phyloP scores from a whole-genome alignment of 495 filamentous ascomycete species.

The Aspergillus diversus region DNA sequence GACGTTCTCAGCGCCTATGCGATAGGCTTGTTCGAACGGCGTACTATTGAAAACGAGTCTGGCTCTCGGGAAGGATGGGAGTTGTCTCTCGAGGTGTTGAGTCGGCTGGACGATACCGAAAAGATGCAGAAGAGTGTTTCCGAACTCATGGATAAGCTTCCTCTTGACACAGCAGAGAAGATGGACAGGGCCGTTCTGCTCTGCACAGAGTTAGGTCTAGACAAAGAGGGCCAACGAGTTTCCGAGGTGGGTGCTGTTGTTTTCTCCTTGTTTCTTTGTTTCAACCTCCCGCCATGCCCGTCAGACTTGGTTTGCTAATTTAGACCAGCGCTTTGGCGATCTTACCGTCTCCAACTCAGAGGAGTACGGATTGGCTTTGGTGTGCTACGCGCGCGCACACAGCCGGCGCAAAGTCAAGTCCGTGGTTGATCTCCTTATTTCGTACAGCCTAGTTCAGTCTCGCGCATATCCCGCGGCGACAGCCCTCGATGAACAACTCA shows the following conservation, averaged over 20 bases:
- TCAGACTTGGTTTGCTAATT: background rate
- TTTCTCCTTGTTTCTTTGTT: background rate
- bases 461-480: slow-evolving; percentile 68
- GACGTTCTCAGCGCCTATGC: slow-evolving; percentile 76
- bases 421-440: slow-evolving; percentile 83
- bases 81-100: slow-evolving; percentile 74
- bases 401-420: slow-evolving; percentile 73
- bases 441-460: slow-evolving; percentile 82
- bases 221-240: slow-evolving; percentile 68
- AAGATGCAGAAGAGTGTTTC: slow-evolving; percentile 68
- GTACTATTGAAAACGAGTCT: slow-evolving; percentile 42
- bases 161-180: slow-evolving; percentile 63
- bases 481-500: slow-evolving; percentile 71
- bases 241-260: slow-evolving; percentile 65
- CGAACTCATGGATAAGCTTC: slow-evolving; percentile 64
- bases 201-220: slow-evolving; percentile 70
- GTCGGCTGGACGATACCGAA: slow-evolving; percentile 67
- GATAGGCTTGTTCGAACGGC: slow-evolving; percentile 49
- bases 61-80: slow-evolving; percentile 76
- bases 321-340: slow-evolving; percentile 73
- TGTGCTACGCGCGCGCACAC: slow-evolving; percentile 85
- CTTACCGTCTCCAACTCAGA: slow-evolving; percentile 64
- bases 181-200: slow-evolving; percentile 77
- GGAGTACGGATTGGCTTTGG: slow-evolving; percentile 77
- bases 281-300: background rate